Conservation (phyloP, 129 eudicot genomes). For the Helichrysum umbraculigerum region DNA sequence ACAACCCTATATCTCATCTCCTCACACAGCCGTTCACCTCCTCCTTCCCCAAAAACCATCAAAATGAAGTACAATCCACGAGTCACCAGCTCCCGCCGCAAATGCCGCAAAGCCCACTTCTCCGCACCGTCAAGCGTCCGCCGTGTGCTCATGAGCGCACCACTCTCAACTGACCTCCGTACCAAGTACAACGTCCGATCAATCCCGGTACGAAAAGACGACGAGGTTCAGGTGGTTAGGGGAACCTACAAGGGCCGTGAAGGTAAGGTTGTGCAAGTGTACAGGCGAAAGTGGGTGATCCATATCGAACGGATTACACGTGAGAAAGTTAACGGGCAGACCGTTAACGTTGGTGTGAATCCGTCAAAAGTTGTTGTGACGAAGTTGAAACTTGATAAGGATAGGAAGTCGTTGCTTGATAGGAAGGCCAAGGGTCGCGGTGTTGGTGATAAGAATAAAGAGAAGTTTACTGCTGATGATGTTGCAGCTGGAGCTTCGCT, state of each 20-base stretch:
- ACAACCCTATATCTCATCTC: background rate
- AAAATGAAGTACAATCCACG: constrained; percentile 65
- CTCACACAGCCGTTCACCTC: constrained; percentile 9
- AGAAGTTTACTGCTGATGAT: constrained; percentile 48
- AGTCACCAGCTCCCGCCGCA: constrained; percentile 30
- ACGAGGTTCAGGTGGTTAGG: constrained; percentile 58
- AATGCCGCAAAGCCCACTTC: constrained; percentile 78
- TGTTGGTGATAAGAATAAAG: constrained; percentile 48
- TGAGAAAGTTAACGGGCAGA: constrained; percentile 46
- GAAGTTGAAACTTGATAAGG: constrained; percentile 42
- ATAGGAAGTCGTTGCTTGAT: constrained; percentile 38
- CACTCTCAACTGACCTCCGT: constrained; percentile 35
- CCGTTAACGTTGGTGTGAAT: constrained; percentile 41
- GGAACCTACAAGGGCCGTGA: constrained; percentile 80
- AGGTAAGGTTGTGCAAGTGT: constrained; percentile 66
- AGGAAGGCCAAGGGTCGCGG: constrained; percentile 48
- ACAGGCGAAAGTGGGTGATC: constrained; percentile 71
- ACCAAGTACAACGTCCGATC: constrained; percentile 34
- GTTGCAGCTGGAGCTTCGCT: constrained; percentile 39
- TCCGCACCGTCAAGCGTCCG: constrained; percentile 70
- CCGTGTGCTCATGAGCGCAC: constrained; percentile 58
- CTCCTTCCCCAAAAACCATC: constrained; percentile 8
- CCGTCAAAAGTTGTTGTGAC: constrained; percentile 39
- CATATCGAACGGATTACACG: constrained; percentile 45
- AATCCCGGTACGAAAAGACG: constrained; percentile 35